phyloP scores from a whole-genome alignment of 495 filamentous ascomycete genomes.

The Xylaria flabelliformis region DNA sequence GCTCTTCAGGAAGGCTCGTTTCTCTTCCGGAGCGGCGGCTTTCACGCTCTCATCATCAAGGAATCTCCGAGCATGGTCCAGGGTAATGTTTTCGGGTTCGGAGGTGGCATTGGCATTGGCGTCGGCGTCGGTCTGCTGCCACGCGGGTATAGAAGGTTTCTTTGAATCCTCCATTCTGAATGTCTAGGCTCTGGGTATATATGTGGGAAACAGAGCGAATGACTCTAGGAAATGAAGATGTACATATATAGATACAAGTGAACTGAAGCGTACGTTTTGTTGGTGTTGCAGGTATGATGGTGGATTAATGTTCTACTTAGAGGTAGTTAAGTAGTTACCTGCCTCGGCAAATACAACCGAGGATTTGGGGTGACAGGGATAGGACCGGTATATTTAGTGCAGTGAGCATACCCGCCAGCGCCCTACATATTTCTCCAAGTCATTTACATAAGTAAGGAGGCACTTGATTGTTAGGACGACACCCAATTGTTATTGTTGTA shows the following conservation, averaged over 20 bases:
- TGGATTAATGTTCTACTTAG: neutral
- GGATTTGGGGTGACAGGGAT: slow-evolving; percentile 9
- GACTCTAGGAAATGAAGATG: slow-evolving; percentile 2
- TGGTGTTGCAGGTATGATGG: neutral
- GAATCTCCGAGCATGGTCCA: slow-evolving; percentile 78
- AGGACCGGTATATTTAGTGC: neutral
- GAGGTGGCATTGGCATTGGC: slow-evolving; percentile 29
- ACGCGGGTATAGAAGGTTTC: slow-evolving; percentile 30
- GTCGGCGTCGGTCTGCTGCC: slow-evolving; percentile 31
- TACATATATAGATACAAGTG: neutral
- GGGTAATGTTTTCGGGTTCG: slow-evolving; percentile 47
- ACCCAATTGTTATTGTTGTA: neutral
- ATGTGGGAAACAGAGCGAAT: neutral
- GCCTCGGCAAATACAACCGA: slow-evolving; percentile 27
- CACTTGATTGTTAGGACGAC: neutral
- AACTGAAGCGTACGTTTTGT: neutral
- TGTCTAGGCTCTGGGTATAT: neutral
- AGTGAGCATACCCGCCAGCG: neutral
- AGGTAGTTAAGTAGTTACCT: neutral
- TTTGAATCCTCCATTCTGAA: slow-evolving; percentile 32
- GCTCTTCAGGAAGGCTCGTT: slow-evolving; percentile 76
- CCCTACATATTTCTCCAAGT: neutral
- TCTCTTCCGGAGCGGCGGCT: slow-evolving; percentile 71
- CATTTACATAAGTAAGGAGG: too few species aligned
- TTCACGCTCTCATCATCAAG: slow-evolving; percentile 80